A percentile compares a stretch with the other conserved stretches of the same genome.
These are phyloP conservation scores for Pythium graminicola DNA, from an alignment of 352 stramenopile species.

Conservation along the genomic window DNA sequence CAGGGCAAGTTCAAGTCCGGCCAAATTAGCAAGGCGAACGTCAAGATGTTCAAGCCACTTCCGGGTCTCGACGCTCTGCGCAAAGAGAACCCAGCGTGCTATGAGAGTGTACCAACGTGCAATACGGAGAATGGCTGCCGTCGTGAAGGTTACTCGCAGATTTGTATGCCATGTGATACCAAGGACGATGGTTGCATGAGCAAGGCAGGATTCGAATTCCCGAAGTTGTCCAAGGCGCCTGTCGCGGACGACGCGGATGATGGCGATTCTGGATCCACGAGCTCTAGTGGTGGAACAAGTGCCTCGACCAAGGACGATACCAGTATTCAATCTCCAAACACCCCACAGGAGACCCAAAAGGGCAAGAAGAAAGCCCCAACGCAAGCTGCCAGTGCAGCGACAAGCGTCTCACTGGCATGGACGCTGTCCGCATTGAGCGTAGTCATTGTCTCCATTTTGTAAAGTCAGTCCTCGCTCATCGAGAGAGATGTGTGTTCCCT, in stretches of 20 bases:
- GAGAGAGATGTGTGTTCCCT: too few relatives aligned
- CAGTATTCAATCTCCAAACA: constrained; percentile 12
- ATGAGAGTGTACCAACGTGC: constrained; percentile 26
- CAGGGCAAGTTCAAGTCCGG: constrained; percentile 21
- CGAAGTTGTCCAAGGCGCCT: constrained; percentile 15
- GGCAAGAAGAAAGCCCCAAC: constrained; percentile 13
- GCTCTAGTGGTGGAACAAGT: constrained; percentile 7
- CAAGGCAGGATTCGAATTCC: constrained; percentile 15
- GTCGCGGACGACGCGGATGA: constrained; percentile 7
- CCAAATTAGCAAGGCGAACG: constrained; percentile 35
- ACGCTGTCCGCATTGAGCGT: neutral
- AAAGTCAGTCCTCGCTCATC: neutral
- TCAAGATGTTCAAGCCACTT: constrained; percentile 9
- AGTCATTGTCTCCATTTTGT: too few relatives aligned
- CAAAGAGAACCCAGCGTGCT: constrained; percentile 31
- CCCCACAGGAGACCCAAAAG: neutral
- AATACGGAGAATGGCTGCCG: constrained; percentile 24
- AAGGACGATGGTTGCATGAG: constrained; percentile 9
- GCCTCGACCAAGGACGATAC: constrained; percentile 3
- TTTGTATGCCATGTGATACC: constrained; percentile 26
- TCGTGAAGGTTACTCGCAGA: constrained; percentile 29
- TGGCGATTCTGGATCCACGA: constrained; percentile 1
- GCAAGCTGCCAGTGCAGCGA: neutral
- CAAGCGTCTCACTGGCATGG: neutral
- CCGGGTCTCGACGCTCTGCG: constrained; percentile 15